Conservation (phyloP, 768 basidiomycete species). For the Boletellus ananas region DNA sequence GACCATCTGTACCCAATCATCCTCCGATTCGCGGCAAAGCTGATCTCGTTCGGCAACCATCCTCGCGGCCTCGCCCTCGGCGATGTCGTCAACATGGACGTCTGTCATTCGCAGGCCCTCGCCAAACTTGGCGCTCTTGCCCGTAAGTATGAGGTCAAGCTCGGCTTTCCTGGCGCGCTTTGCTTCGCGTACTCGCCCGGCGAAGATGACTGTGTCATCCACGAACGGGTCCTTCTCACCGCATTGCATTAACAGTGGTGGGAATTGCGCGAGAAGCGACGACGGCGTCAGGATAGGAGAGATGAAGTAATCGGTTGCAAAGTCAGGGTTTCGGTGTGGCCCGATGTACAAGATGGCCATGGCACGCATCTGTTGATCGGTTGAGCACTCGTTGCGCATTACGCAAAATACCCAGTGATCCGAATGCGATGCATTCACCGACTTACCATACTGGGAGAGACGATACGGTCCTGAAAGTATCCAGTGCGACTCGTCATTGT, state of each 20-base stretch:
- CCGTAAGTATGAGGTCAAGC: conserved; percentile 55
- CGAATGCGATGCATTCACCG: background rate
- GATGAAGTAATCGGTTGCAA: conserved; percentile 91
- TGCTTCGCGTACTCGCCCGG: conserved; percentile 91
- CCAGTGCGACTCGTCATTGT: conserved; percentile 95
- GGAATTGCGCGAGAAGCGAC: conserved; percentile 85
- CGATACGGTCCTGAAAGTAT: conserved; percentile 90
- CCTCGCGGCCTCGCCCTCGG: conserved; percentile 33
- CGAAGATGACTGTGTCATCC: conserved; percentile 96
- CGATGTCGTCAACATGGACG: conserved; percentile 26
- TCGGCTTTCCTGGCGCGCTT: conserved; percentile 80
- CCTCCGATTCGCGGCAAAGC: conserved; percentile 68
- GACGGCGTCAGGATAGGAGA: conserved; percentile 90
- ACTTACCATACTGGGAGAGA: conserved; percentile 94
- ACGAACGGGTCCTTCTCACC: conserved; percentile 96
- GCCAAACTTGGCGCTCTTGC: conserved; percentile 61
- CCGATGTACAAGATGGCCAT: conserved; percentile 99
- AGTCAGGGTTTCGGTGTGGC: conserved; percentile 90
- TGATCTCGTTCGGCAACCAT: conserved; percentile 58
- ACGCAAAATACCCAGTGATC: background rate
- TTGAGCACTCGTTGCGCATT: conserved; percentile 5
- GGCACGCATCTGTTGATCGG: conserved; percentile 86
- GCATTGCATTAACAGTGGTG: conserved; percentile 89
- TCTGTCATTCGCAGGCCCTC: conserved; percentile 62
- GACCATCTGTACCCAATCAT: conserved; percentile 93